Evolutionary conservation across 805 yeast genomes (phyloP).

Genomic region (Ogataea neopini): DNA sequence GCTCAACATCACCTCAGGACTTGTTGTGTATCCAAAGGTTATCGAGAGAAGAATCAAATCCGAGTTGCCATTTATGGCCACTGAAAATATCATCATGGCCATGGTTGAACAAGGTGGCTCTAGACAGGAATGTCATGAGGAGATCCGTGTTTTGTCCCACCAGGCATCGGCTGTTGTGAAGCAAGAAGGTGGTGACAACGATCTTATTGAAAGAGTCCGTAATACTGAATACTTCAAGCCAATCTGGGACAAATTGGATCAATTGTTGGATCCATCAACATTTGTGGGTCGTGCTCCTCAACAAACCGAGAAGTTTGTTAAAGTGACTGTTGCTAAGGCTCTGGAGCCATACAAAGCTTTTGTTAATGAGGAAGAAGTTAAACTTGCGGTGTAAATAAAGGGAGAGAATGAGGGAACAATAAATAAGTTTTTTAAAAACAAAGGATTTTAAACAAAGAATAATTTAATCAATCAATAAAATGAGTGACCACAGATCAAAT

Average conservation of each 20-base stretch:
- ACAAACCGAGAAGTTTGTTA: slow-evolving; percentile 92
- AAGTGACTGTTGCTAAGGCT: slow-evolving; percentile 81
- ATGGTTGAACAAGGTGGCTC: slow-evolving; percentile 98
- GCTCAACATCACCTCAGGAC: slow-evolving; percentile 88
- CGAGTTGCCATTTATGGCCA: slow-evolving; percentile 99
- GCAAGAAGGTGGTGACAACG: slow-evolving; percentile 98
- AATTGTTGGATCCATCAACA: slow-evolving; percentile 84
- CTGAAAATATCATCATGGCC: slow-evolving; percentile 98
- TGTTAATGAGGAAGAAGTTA: slow-evolving; percentile 67
- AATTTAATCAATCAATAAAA: too few relatives aligned
- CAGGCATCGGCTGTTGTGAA: slow-evolving; percentile 97
- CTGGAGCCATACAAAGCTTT: slow-evolving; percentile 61
- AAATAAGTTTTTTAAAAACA: background rate
- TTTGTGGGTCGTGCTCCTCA: slow-evolving; percentile 98
- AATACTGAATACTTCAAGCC: slow-evolving; percentile 82
- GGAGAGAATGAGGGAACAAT: background rate
- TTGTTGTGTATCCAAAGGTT: slow-evolving; percentile 98
- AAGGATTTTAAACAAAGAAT: too few relatives aligned
- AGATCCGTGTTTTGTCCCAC: slow-evolving; percentile 93
- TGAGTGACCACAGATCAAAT: background rate
- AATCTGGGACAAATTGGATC: slow-evolving; percentile 79
- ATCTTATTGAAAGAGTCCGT: slow-evolving; percentile 84
- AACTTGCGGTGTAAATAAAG: slow-evolving; percentile 47
- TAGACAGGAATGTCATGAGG: slow-evolving; percentile 98
- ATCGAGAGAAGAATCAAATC: slow-evolving; percentile 93